Evolutionary conservation across 768 basidiomycete genomes (phyloP), one percentile per base, ranked within the genome.

Genomic region (Leucocoprinus sp.): DNA sequence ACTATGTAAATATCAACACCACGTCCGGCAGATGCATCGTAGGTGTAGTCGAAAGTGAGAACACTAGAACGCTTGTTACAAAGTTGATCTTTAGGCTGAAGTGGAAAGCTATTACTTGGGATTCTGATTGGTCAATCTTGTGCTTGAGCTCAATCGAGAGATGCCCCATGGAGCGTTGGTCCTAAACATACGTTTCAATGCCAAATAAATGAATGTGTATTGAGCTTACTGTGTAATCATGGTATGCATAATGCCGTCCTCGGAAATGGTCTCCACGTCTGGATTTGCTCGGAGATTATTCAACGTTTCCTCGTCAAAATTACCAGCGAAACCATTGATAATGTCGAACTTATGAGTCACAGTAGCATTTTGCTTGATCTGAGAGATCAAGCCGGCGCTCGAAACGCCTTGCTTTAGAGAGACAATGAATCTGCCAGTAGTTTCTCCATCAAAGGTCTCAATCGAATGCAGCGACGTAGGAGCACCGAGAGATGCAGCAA

Each of bases 1-100:
- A 69, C 57, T 48, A 69, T 53, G 47, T 64, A 69, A 47, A 70
- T 60, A 50, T 67, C 66, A 37, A 67, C 68, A 18, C 65, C 66
- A 11, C 15, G 2, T 5, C 52, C 52, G 4, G 49, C 49, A 21
- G 26, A 7, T 1, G 37, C 8, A 24, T 50, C 52, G 17, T 50
- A 56, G 31, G 43, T 52, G 44, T 56, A 56, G 29, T 51, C 51
- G 42, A 55, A 63, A n/a, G 52, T 56, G 18, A 54, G 37, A 12
- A 33, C 42, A 18, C 53, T 54, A n/a, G 34, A 22, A 29, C 19
- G 11, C 8, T 12, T 28, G 17, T 15, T 8, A 31, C 4, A 31
- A n/a, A 4, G 21, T n/a, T 31, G 5, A 17, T n/a, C 12, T 31
- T 18, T n/a, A 26, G n/a, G 11, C 4, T 6, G 18, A 18, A 41